Evolutionary conservation across 306 rosid genomes (phyloP), one percentile per base, ranked within the genome.

Genomic region (Cucumis melo): DNA sequence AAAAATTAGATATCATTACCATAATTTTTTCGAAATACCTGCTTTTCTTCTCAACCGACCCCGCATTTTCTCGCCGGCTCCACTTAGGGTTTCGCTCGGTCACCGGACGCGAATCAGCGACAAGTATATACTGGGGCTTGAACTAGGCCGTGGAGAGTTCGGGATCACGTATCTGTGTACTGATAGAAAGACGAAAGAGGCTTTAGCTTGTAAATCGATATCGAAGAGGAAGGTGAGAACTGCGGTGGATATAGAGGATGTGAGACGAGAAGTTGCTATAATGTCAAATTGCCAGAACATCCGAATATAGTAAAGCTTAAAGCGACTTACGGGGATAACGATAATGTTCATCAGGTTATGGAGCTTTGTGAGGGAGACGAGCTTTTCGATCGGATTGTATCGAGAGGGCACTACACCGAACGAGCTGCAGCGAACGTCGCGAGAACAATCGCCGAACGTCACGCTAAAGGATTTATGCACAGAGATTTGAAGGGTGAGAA

Each of bases 141-240:
- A 94, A 76, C 91, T 94, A 7, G 99, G 99, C 29, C 95, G 98
- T 0, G 99, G 99, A 2, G 99, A 94, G 89, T 94, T 94, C 77
- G 99, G 99, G 23, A 92, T 94, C 80, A 94, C 99, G 17, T 92
- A 90, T 59, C n/a, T n/a, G n/a, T 94, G 96, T 65, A 92, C 99
- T 6, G 98, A 94, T 89, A 80, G 90, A 10, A 95, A 94, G 75
- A 92, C 91, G 4, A 92, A 90, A 74, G 87, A 89, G 39, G 89
- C 91, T 19, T 84, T 94, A 0, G 99, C 99, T 9, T 94, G 99
- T 83, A 94, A 92, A 85, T 92, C 97, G 15, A 94, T 94, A 61
- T 94, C 99, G 46, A 94, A 94, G 75, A 67, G 96, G 77, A 94
- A 94, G 91, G 96, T n/a, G n/a, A n/a, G n/a, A 29, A 92, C 98